A percentile compares a stretch with the other conserved stretches of the same genome.
Evolutionary conservation across 2,329 filamentous ascomycete genomes (phyloP).

Genomic region (Davidsoniella australis): DNA sequence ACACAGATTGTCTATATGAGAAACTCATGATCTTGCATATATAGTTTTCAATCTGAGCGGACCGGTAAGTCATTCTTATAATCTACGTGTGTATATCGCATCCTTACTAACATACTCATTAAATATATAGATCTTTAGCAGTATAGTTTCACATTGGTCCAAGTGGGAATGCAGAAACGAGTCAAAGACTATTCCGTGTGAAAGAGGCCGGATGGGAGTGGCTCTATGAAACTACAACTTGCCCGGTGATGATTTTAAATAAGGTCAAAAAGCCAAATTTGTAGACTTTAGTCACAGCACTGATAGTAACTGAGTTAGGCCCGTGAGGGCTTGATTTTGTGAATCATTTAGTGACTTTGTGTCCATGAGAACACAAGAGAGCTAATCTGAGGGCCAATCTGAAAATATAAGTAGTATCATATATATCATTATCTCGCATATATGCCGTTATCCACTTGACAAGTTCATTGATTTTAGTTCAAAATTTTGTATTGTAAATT

Average conservation of each 20-base stretch:
- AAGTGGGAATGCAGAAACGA: slow-evolving; percentile 1
- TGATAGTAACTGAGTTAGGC: too few relatives aligned
- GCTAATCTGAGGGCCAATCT: slow-evolving; percentile 35
- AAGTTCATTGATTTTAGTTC: too few relatives aligned
- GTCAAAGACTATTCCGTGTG: too few relatives aligned
- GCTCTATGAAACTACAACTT: slow-evolving; percentile 5
- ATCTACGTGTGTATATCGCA: too few relatives aligned
- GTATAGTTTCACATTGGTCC: background rate
- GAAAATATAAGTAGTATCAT: background rate
- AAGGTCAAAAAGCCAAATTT: slow-evolving; percentile 42
- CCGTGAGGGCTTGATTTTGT: too few relatives aligned
- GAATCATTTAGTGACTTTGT: slow-evolving; percentile 18
- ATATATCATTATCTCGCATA: background rate
- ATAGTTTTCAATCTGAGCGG: slow-evolving; percentile 41
- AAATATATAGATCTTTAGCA: background rate
- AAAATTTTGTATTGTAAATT: background rate
- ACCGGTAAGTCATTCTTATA: slow-evolving; percentile 15
- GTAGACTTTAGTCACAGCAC: slow-evolving; percentile 22
- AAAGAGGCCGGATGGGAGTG: background rate
- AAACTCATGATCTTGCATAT: slow-evolving; percentile 18
- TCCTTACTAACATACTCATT: background rate
- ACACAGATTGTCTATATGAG: background rate
- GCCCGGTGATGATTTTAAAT: slow-evolving; percentile 31
- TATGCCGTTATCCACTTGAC: too few relatives aligned
- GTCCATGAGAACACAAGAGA: slow-evolving; percentile 37